These are phyloP conservation scores for Cocos nucifera DNA, from an alignment of 176 grass and related monocot genomes.

Conservation along the genomic window DNA sequence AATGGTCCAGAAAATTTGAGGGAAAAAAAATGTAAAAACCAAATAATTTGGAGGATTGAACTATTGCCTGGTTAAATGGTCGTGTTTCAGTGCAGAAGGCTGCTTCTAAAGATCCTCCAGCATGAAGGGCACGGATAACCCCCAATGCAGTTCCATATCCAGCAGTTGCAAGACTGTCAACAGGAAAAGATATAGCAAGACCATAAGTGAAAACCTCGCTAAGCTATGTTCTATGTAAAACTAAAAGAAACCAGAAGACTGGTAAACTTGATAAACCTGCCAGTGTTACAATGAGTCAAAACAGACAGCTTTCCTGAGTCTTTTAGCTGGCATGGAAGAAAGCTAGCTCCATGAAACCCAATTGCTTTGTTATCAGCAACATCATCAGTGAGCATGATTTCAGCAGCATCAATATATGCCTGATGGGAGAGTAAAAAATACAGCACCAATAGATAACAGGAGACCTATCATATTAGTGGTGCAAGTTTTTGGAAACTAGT, in stretches of 20 bases:
- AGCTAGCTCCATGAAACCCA: conserved; percentile 64
- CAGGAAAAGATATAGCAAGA: neutral
- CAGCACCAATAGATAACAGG: conserved; percentile 1
- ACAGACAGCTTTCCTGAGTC: conserved; percentile 41
- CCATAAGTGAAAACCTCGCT: neutral
- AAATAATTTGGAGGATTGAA: neutral
- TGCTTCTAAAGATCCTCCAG: conserved; percentile 48
- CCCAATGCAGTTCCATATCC: conserved; percentile 95
- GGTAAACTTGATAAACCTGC: conserved; percentile 38
- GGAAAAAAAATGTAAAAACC: too few relatives aligned
- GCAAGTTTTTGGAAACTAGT: too few relatives aligned
- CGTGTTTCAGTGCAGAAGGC: conserved; percentile 96
- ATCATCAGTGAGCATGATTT: conserved; percentile 83
- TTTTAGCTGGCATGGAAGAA: conserved; percentile 44
- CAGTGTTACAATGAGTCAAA: conserved; percentile 95
- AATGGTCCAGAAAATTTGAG: neutral
- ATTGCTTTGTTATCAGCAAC: conserved; percentile 92
- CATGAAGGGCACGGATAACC: conserved; percentile 74
- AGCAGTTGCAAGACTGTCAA: conserved; percentile 81
- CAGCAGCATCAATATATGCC: conserved; percentile 72
- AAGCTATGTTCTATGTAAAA: conserved; percentile 1
- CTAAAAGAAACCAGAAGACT: neutral
- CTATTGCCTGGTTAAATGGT: conserved; percentile 83
- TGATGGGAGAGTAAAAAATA: conserved; percentile 22
- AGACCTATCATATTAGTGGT: conserved; percentile 1